Evolutionary conservation across 805 yeast species (phyloP).

Genomic region (Nakazawaea ishiwadae): DNA sequence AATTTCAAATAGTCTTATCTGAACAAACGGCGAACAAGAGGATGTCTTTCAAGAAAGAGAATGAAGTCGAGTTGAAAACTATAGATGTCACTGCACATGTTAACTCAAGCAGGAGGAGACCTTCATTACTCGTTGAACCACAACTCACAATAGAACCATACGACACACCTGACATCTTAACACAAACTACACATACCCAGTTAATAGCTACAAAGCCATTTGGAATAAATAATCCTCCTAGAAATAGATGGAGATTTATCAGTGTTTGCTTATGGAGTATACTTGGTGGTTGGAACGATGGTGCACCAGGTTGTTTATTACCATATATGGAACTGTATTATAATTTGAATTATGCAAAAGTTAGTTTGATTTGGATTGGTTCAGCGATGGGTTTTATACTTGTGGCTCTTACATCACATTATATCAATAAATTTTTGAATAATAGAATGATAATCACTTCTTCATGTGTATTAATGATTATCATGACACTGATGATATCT

Average conservation of each 20-base stretch:
- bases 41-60: background rate
- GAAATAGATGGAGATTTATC: conserved; percentile 31
- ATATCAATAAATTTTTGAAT: conserved; percentile 23
- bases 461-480: conserved; percentile 9
- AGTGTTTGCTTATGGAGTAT: conserved; percentile 33
- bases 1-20: too few species aligned
- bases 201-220: too few species aligned
- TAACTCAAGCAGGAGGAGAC: background rate
- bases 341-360: conserved; percentile 26
- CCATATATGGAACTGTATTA: conserved; percentile 29
- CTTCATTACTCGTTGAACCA: background rate
- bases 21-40: too few species aligned
- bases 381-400: conserved; percentile 30
- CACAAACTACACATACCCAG: background rate
- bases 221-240: conserved; percentile 28
- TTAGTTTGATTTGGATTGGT: conserved; percentile 32
- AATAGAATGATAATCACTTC: conserved; percentile 17
- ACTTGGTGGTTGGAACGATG: conserved; percentile 31
- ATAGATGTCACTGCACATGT: background rate
- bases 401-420: conserved; percentile 28
- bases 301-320: conserved; percentile 33
- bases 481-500: conserved; percentile 18
- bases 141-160: background rate
- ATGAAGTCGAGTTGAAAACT: background rate
- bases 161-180: background rate